Base-by-base conservation (phyloP, 129 eudicot species). In the Smallanthus sonchifolius region DNA sequence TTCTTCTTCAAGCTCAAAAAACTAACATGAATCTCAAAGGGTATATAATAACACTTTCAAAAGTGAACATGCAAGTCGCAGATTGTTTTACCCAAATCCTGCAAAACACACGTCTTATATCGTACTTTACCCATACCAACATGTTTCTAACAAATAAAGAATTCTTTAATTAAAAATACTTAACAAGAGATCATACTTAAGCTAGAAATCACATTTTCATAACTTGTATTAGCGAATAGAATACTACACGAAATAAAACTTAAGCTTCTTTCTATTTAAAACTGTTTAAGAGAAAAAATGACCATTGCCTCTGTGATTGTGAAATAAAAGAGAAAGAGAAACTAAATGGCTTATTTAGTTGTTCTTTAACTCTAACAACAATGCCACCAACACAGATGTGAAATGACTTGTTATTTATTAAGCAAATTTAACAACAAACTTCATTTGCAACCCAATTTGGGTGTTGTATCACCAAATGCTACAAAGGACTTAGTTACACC, bases 81-180 rank as follows among this genome's bases (percentile, higher is more conserved):
- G 75, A 48, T 70, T 19, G 61, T 35, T 16, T 84, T 82, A 87
- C 52, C 91, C 89, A 78, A 85, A 88, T 16, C 78, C 86, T 79
- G 84, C 79, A 70, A 71, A 61, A 73, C 40, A 73, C 40, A 65
- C 39, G 52, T 43, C 14, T 49, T 68, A 60, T 66, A 71, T 40
- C 75, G 67, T 17, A 40, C 48, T 48, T 54, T 3, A 62, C 11
- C 49, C 69, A 30, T 63, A 34, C 43, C 24, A 32, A 51, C 67
- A 63, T 20, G 45, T 35, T 48, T 39, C 36, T 47, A 13, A 78
- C 24, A 78, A 24, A 61, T 70, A 36, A 65, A 49, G 13, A 34
- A 20, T 63, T 45, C 62, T 10, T 57, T 37, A 34, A 69, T 37
- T 28, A 3, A 39, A 44, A 56, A 59, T 8, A 48, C 54, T 34